Evolutionary conservation across 1,284 basidiomycete genomes (phyloP).

Genomic region (Ustilago trichophora): DNA sequence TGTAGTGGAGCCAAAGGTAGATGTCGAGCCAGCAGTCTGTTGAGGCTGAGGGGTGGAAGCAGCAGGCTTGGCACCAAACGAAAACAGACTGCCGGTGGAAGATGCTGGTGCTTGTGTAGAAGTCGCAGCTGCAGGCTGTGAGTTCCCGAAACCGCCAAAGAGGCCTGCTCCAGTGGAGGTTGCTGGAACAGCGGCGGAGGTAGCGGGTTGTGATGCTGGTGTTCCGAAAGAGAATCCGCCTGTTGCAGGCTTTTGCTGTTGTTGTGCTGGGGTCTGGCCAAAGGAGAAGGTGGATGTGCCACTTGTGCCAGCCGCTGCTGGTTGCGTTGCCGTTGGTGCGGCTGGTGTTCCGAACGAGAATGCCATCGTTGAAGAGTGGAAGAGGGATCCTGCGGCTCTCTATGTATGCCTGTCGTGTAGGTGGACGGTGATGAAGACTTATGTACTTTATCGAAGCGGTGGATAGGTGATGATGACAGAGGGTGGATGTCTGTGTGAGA

Average conservation of each 20-base stretch:
- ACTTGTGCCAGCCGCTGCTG: constrained; percentile 28
- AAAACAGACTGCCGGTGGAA: constrained; percentile 21
- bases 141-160: constrained; percentile 25
- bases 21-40: constrained; percentile 16
- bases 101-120: constrained; percentile 21
- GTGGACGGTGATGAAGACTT: too few species aligned
- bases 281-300: constrained; percentile 47
- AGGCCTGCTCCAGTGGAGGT: constrained; percentile 20
- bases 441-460: too few species aligned
- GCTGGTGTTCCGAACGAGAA: constrained; percentile 60
- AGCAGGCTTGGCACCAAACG: constrained; percentile 37
- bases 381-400: not conserved
- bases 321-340: constrained; percentile 11
- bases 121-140: constrained; percentile 34
- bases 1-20: constrained; percentile 29
- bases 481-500: too few species aligned
- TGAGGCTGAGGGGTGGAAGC: constrained; percentile 25
- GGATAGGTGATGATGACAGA: not conserved
- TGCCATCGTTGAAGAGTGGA: constrained; percentile 30
- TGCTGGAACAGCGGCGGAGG: constrained; percentile 16
- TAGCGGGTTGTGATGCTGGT: constrained; percentile 28
- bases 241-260: constrained; percentile 40
- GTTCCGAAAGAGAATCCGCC: constrained; percentile 52
- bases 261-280: constrained; percentile 44
- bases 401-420: too few species aligned